Percentiles rank a stretch among this genome's conserved stretches.
These are phyloP conservation scores for Quercus agrifolia DNA, from an alignment of 306 rosid genomes.

Conservation along the genomic window DNA sequence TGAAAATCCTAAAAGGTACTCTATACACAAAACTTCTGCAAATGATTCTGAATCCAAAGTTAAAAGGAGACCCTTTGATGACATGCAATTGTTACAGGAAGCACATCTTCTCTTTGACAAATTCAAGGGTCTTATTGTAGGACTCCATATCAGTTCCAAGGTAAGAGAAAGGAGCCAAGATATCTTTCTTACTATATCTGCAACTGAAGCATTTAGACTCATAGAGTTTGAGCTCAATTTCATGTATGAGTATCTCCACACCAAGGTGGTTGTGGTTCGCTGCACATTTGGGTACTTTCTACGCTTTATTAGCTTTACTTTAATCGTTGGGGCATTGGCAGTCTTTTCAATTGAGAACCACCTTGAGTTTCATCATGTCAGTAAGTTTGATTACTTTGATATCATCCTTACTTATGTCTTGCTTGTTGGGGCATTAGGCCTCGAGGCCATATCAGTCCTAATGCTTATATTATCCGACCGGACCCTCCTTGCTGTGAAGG, in stretches of 20 bases:
- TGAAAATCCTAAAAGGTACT: too few relatives aligned
- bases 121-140: not conserved
- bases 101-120: not conserved
- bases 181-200: not conserved
- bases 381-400: not conserved
- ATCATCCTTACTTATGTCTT: not conserved
- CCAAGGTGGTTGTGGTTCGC: not conserved
- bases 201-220: not conserved
- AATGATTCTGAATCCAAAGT: too few relatives aligned
- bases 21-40: too few relatives aligned
- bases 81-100: not conserved
- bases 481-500: not conserved
- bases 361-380: not conserved
- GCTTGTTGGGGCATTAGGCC: not conserved
- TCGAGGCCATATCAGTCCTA: not conserved
- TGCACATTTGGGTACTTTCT: not conserved
- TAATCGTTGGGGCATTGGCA: not conserved
- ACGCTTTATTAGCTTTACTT: not conserved
- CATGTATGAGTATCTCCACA: constrained; percentile 2
- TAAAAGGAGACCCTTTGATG: too few relatives aligned
- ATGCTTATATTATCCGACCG: constrained; percentile 9
- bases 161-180: not conserved
- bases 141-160: not conserved
- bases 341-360: not conserved
- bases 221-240: constrained; percentile 2